phyloP scores from a whole-genome alignment of 148 eudicot species.

The Selenicereus undatus region DNA sequence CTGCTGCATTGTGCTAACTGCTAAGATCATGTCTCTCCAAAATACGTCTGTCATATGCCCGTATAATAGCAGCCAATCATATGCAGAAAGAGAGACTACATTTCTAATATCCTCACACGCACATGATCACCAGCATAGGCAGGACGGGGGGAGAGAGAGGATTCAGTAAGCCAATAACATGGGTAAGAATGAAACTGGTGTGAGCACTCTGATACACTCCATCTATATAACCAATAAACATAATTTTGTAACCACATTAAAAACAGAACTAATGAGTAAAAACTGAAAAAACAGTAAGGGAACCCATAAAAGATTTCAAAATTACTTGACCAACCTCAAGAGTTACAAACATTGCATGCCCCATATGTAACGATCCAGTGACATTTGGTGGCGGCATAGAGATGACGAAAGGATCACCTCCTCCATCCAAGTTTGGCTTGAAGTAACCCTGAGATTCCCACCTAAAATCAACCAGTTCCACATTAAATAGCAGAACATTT shows the following conservation, averaged over 20 bases:
- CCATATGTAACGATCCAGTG: conserved; percentile 98
- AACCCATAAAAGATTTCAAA: conserved; percentile 5
- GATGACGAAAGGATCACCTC: conserved; percentile 80
- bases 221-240: background rate
- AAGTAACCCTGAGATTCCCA: conserved; percentile 98
- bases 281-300: background rate
- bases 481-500: conserved; percentile 6
- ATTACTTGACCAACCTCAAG: conserved; percentile 74
- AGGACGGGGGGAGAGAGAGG: background rate
- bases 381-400: conserved; percentile 99
- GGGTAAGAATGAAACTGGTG: background rate
- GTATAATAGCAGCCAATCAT: background rate
- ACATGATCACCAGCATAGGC: too few relatives aligned
- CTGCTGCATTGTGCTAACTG: background rate
- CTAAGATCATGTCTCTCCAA: background rate
- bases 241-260: background rate
- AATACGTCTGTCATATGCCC: background rate
- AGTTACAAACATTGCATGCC: conserved; percentile 99
- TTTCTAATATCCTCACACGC: too few relatives aligned
- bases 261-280: background rate
- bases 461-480: conserved; percentile 51
- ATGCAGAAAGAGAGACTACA: background rate
- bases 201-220: background rate
- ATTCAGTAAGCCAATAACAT: background rate
- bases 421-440: conserved; percentile 77